phyloP scores from a whole-genome alignment of 2,329 filamentous ascomycete species.

The Rosellinia necatrix region DNA sequence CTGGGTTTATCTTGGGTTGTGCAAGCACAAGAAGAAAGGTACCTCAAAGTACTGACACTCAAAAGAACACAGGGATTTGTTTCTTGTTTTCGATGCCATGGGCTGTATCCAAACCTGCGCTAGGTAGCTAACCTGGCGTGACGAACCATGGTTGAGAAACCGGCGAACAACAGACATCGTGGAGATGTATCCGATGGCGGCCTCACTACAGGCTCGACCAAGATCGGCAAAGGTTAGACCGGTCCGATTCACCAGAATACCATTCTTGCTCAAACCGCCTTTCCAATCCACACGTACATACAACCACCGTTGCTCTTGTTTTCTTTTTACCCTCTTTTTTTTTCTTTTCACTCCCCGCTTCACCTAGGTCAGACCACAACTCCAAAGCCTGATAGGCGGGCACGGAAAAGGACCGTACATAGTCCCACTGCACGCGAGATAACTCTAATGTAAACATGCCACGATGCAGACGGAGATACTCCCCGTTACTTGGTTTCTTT shows the following conservation, averaged over 20 bases:
- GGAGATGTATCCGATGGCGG: too few species aligned
- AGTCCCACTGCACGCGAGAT: conserved; percentile 13
- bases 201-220: too few species aligned
- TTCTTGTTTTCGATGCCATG: too few species aligned
- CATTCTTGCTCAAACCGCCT: background rate
- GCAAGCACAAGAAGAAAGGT: too few species aligned
- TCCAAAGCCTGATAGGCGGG: background rate
- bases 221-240: background rate
- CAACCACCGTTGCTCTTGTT: background rate
- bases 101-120: too few species aligned
- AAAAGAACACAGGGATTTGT: too few species aligned
- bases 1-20: background rate
- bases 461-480: background rate
- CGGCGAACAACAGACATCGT: too few species aligned
- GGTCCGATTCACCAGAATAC: background rate
- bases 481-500: too few species aligned
- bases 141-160: too few species aligned
- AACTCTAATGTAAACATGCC: conserved; percentile 1
- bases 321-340: background rate
- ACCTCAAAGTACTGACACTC: too few species aligned
- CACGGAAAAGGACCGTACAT: conserved; percentile 15
- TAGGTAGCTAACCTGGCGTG: too few species aligned
- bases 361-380: conserved; percentile 7
- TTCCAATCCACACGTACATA: too few species aligned
- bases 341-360: background rate